Conservation (phyloP, 2,329 filamentous ascomycete genomes). For the Neocatenulostroma microsporum region DNA sequence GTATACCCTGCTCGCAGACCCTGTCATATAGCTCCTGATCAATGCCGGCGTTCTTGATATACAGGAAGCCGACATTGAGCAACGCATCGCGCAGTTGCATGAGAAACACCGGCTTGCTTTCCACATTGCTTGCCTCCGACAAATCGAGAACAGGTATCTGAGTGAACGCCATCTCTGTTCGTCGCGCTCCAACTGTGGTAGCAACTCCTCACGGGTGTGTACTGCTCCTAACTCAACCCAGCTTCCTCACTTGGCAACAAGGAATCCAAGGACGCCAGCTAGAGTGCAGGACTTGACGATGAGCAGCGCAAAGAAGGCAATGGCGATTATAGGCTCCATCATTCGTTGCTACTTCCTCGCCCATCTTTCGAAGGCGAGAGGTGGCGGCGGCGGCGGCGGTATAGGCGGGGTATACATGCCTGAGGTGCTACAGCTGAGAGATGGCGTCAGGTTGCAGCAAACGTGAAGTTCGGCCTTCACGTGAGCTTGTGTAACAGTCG, state of each 20-base stretch:
- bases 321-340: conserved; percentile 14
- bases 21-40: conserved; percentile 55
- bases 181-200: too few species aligned
- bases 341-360: background rate
- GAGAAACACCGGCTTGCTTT: conserved; percentile 66
- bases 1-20: conserved; percentile 60
- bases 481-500: background rate
- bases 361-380: conserved; percentile 1
- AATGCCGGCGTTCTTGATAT: conserved; percentile 72
- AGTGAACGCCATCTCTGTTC: conserved; percentile 56
- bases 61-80: conserved; percentile 81
- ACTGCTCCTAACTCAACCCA: too few species aligned
- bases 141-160: conserved; percentile 72
- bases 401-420: background rate
- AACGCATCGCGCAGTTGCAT: conserved; percentile 63
- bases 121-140: conserved; percentile 53
- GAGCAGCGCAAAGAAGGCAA: conserved; percentile 13
- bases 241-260: too few species aligned
- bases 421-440: background rate
- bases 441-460: background rate
- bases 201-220: too few species aligned
- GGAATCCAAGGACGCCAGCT: conserved; percentile 10
- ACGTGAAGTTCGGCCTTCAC: background rate
- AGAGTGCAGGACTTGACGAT: conserved; percentile 14
- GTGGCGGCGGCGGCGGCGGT: too few species aligned